Percentiles rank a stretch among this genome's conserved stretches.
These are phyloP conservation scores for Marsdenia floribunda DNA, from an alignment of 257 asterid species.

Conservation along the genomic window DNA sequence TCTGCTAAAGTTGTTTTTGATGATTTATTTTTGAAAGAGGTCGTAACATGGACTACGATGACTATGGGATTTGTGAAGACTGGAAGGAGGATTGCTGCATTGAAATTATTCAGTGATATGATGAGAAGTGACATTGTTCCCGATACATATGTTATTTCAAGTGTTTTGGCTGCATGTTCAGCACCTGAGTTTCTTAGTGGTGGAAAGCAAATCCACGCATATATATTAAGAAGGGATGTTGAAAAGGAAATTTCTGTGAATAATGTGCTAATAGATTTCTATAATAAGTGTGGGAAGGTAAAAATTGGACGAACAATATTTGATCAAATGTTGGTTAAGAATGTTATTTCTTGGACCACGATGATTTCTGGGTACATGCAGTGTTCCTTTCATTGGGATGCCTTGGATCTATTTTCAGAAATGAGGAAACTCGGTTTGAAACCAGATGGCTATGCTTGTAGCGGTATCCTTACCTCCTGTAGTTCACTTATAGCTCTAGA, in stretches of 20 bases:
- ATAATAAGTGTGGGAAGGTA: conserved; percentile 35
- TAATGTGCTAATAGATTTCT: conserved; percentile 37
- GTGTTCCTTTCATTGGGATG: conserved; percentile 29
- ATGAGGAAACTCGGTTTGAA: conserved; percentile 31
- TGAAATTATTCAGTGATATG: conserved; percentile 35
- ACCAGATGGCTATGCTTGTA: conserved; percentile 41
- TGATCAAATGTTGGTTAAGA: conserved; percentile 23
- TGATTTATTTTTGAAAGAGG: conserved; percentile 32
- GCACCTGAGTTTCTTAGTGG: conserved; percentile 27
- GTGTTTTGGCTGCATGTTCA: conserved; percentile 34
- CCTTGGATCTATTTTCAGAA: conserved; percentile 29
- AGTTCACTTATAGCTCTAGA: conserved; percentile 35
- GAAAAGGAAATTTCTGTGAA: conserved; percentile 25
- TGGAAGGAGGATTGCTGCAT: conserved; percentile 30
- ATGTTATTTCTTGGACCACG: conserved; percentile 38
- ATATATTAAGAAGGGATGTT: conserved; percentile 26
- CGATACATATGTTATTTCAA: conserved; percentile 38
- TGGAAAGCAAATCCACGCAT: conserved; percentile 46
- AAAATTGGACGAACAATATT: conserved; percentile 27
- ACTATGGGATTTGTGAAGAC: conserved; percentile 26
- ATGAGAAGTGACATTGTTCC: conserved; percentile 25
- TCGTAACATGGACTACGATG: conserved; percentile 42
- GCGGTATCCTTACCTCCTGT: conserved; percentile 39
- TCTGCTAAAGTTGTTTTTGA: conserved; percentile 32
- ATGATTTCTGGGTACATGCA: conserved; percentile 40